These are phyloP conservation scores for Lomentospora prolificans DNA, from an alignment of 2,329 filamentous ascomycete species.

Conservation along the genomic window DNA sequence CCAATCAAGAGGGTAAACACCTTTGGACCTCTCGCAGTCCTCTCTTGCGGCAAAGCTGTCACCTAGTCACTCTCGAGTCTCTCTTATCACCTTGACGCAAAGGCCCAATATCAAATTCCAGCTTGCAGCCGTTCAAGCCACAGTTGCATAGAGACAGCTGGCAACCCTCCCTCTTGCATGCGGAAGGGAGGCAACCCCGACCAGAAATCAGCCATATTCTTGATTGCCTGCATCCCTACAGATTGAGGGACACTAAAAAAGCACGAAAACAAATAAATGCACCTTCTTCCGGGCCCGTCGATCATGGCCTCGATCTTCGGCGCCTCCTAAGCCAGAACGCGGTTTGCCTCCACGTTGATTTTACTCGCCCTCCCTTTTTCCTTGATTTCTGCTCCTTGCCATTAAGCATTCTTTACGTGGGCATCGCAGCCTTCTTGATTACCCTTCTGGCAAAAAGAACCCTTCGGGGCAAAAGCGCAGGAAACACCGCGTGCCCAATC, in stretches of 20 bases:
- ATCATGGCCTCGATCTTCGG: not conserved
- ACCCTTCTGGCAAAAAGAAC: too few species aligned
- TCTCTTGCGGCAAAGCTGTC: not conserved
- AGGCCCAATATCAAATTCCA: not conserved
- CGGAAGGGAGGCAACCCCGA: not conserved
- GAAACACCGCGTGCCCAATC: too few species aligned
- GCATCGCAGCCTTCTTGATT: not conserved
- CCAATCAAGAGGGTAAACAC: not conserved
- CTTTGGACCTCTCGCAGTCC: not conserved
- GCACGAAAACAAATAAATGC: not conserved
- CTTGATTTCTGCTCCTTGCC: not conserved
- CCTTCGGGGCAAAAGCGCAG: too few species aligned
- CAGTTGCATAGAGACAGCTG: not conserved
- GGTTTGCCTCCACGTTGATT: too few species aligned
- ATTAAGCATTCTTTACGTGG: not conserved
- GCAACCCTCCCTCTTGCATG: not conserved
- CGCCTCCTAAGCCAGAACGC: not conserved
- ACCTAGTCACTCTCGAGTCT: not conserved
- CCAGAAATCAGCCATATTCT: not conserved
- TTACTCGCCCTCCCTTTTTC: too few species aligned
- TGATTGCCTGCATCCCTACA: not conserved
- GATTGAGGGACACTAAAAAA: not conserved
- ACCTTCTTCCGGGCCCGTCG: not conserved
- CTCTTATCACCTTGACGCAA: not conserved
- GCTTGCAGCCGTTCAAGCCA: not conserved